Evolutionary conservation across 2,329 filamentous ascomycete species (phyloP), one percentile per base, ranked within the genome.

Genomic region (Teratosphaeria pseudoeucalypti): DNA sequence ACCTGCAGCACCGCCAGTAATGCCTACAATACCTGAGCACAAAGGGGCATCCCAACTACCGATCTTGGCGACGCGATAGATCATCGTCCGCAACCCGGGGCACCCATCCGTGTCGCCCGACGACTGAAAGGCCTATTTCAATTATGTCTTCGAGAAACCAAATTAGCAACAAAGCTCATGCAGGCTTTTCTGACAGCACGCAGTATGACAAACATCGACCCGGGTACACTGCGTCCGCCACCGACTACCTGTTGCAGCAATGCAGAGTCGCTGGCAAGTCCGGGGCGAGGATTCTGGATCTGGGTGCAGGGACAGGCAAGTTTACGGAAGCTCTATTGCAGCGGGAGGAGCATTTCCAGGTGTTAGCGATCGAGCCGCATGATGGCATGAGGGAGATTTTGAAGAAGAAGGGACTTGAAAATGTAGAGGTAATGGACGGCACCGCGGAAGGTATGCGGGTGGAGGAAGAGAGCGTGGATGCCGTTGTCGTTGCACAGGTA

Each of bases 251-350:
- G 19, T 79, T 91, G 3, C 65, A 70, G 16, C 76, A 79, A 55
- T 74, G 87, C n/a, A 73, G 76, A 6, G 71, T 89, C 9, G 73
- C 76, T 32, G 77, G 76, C 29, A 63, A 62, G 54, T 62, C 67
- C 26, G 47, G 60, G 49, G 79, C 80, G 14, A 78, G 73, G 53
- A 73, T 89, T 49, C 70, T 88, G 27, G 86, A 89, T 69, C 75
- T 89, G 19, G 86, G 81, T 1, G 84, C 85, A 2, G 86, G 86
- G 0, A 88, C 86, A 0, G 87, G 87, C 29, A 88, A 88, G 67
- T 85, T 89, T 67, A 89, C 86, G 0, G 83, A 86, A 70, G 66
- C 80, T 19, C 76, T 90, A 37, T 81, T 83, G 6, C 74, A 71
- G 14, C 76, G 85, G 34, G 75, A 78, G 0, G 87, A 89, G 71